Percentiles rank a stretch among this genome's conserved stretches.
Conservation (phyloP, 2,329 filamentous ascomycete species). For the Cladosporium sphaerospermum region DNA sequence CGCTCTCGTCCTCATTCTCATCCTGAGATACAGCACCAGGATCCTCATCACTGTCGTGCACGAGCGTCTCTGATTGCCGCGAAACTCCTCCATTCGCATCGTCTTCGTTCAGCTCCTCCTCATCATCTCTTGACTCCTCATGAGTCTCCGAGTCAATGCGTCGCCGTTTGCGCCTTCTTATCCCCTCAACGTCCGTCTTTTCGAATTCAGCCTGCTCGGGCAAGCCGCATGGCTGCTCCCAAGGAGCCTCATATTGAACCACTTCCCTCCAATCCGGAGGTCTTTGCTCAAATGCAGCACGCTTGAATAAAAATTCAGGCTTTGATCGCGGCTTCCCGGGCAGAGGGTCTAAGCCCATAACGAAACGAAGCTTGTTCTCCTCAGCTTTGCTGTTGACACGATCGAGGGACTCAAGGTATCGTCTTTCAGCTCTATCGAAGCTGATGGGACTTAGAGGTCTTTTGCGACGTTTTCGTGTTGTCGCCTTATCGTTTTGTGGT, state of each 20-base stretch:
- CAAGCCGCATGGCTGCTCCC: constrained; percentile 36
- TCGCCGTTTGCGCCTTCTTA: constrained; percentile 2
- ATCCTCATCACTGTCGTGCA: too few relatives aligned
- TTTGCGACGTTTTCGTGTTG: constrained; percentile 6
- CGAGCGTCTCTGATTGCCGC: too few relatives aligned
- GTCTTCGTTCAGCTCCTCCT: too few relatives aligned
- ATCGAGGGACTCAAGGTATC: constrained; percentile 45
- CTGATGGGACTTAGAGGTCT: constrained; percentile 16
- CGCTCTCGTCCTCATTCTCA: too few relatives aligned
- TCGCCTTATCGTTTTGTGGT: neutral
- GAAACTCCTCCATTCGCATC: too few relatives aligned
- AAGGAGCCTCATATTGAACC: constrained; percentile 42
- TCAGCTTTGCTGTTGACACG: constrained; percentile 37
- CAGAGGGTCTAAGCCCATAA: constrained; percentile 33
- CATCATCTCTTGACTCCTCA: neutral
- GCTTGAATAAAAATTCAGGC: neutral
- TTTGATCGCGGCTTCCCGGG: constrained; percentile 27
- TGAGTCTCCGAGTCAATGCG: neutral
- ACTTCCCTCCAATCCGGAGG: constrained; percentile 41
- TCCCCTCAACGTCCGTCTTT: constrained; percentile 14
- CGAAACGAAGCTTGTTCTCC: constrained; percentile 40
- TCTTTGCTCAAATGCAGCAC: constrained; percentile 26
- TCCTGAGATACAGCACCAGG: too few relatives aligned
- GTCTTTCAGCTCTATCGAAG: constrained; percentile 30
- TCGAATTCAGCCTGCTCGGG: constrained; percentile 11